Evolutionary conservation across 2,329 filamentous ascomycete species (phyloP).

Genomic region (Fonsecaea monophora): DNA sequence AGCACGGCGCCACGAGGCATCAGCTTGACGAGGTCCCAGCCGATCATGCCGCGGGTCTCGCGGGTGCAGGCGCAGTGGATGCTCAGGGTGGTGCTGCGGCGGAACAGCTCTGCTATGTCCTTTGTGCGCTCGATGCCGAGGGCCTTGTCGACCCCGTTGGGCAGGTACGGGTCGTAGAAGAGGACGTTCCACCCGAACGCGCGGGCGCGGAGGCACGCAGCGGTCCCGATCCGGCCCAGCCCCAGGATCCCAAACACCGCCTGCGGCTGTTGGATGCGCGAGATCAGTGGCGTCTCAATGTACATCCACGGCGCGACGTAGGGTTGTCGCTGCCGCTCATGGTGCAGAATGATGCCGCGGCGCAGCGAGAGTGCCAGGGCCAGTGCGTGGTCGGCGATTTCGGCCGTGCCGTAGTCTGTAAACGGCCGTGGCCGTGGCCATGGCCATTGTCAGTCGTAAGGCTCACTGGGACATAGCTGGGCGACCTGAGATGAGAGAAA

Average conservation of each 20-base stretch:
- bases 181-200: slow-evolving; percentile 70
- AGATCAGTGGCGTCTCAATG: slow-evolving; percentile 36
- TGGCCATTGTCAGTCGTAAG: too few species aligned
- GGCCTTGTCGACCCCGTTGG: slow-evolving; percentile 55
- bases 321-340: slow-evolving; percentile 34
- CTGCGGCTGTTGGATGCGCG: slow-evolving; percentile 26
- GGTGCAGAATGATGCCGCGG: slow-evolving; percentile 36
- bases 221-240: slow-evolving; percentile 69
- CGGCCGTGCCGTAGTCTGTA: slow-evolving; percentile 38
- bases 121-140: slow-evolving; percentile 53
- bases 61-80: slow-evolving; percentile 71
- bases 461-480: too few species aligned
- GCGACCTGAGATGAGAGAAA: slow-evolving; percentile 34
- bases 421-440: too few species aligned
- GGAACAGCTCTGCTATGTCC: slow-evolving; percentile 61
- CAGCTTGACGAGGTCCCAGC: slow-evolving; percentile 57
- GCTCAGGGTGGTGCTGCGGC: slow-evolving; percentile 66
- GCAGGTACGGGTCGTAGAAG: slow-evolving; percentile 65
- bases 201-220: slow-evolving; percentile 65
- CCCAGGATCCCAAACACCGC: slow-evolving; percentile 69
- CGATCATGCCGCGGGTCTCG: slow-evolving; percentile 67
- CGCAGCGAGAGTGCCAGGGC: slow-evolving; percentile 35
- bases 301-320: slow-evolving; percentile 32
- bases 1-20: slow-evolving; percentile 69
- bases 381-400: slow-evolving; percentile 39